Conservation (phyloP, 2,329 filamentous ascomycete species). For the Atkinsonella texensis region DNA sequence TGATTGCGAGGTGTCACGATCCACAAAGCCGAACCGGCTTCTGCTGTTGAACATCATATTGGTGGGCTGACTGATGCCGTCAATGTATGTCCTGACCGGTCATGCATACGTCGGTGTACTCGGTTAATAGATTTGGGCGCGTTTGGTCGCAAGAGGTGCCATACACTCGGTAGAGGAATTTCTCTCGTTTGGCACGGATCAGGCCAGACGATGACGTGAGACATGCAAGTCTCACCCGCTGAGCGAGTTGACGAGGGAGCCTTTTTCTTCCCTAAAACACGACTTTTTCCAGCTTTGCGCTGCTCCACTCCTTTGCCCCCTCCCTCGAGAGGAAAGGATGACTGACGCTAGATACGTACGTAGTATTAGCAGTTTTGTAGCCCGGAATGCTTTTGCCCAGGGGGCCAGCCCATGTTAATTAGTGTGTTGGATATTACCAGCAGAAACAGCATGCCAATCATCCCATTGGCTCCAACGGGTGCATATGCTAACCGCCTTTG, state of each 20-base stretch:
- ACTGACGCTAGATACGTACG: too few species aligned
- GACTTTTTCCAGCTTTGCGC: too few species aligned
- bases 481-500: too few species aligned
- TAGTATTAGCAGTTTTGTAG: too few species aligned
- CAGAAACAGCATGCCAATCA: too few species aligned
- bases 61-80: neutral
- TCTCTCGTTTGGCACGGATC: neutral
- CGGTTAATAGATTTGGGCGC: neutral
- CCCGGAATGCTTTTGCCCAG: too few species aligned
- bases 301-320: too few species aligned
- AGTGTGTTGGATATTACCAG: too few species aligned
- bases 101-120: neutral
- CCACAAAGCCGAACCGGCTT: neutral
- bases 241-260: neutral
- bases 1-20: neutral
- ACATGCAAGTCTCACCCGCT: slow-evolving; percentile 1
- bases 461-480: too few species aligned
- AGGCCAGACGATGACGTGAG: slow-evolving; percentile 3
- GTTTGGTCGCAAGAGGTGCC: neutral
- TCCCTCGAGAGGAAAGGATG: too few species aligned
- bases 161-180: neutral
- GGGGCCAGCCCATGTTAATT: too few species aligned
- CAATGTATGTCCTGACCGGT: neutral
- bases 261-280: too few species aligned
- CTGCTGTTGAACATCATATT: neutral